Evolutionary conservation across 345 rosid genomes (phyloP), one percentile per base, ranked within the genome.

Genomic region (Conringia planisiliqua): DNA sequence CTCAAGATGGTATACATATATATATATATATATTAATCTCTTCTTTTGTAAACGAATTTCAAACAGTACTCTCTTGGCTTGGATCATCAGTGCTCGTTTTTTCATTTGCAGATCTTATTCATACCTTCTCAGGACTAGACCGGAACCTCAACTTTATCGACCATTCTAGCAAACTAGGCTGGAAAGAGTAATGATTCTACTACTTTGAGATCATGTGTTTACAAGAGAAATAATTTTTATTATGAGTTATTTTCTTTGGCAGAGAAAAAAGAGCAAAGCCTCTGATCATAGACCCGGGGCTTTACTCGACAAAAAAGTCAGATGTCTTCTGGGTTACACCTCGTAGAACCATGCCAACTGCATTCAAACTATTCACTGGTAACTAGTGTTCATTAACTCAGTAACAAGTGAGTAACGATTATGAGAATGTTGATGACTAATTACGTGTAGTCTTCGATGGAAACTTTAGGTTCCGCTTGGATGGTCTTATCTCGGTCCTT

Each of bases 261-360:
- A 96, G 98, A 83, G 96, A 92, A 0, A 90, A 90, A 67, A 87
- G 98, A 27, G 99, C 97, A 39, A 90, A 84, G 96, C 99, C 99
- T 16, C 80, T 96, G 89, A 90, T 96, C 66, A 62, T 96, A 63
- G 99, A 96, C 70, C 99, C 99, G 30, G 99, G 99, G 59, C 95
- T 96, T 26, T 96, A 92, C 78, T 80, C 76, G 20, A 68, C 84
- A 12, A 84, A 76, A n/a, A 96, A 96, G 77, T 72, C 86, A n/a
- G 96, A 92, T 71, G 78, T 95, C 62, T 88, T 68, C 56, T 87
- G 88, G 96, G 98, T 90, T 59, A 77, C 88, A 32, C 96, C 92
- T 8, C 80, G 81, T 62, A 89, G 98, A 84, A 24, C 85, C 67
- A 78, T 90, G 85, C 99, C 99, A 9, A 88, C 97, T 7, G 84